Percentiles rank a stretch among this genome's conserved stretches.
These are phyloP conservation scores for Penicillium thymicola DNA, from an alignment of 2,329 filamentous ascomycete genomes.

Conservation along the genomic window DNA sequence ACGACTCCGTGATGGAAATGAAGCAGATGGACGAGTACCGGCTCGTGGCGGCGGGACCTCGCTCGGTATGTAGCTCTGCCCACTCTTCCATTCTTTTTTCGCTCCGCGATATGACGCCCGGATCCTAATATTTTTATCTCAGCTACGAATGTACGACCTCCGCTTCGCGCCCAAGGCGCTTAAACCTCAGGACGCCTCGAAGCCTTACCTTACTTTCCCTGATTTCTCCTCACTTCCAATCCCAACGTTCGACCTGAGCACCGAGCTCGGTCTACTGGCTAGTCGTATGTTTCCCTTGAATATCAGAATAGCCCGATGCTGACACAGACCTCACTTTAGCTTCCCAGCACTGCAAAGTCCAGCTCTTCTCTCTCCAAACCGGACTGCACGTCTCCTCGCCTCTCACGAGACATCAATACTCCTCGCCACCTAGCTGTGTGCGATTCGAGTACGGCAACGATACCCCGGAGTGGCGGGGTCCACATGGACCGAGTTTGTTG, in stretches of 20 bases:
- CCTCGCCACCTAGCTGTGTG: slow-evolving; percentile 26
- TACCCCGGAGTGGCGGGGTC: slow-evolving; percentile 17
- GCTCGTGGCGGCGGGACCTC: slow-evolving; percentile 34
- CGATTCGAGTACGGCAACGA: slow-evolving; percentile 33
- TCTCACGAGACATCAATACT: slow-evolving; percentile 25
- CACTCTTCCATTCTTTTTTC: background rate
- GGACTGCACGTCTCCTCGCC: slow-evolving; percentile 34
- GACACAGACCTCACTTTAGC: slow-evolving; percentile 18
- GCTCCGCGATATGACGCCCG: background rate
- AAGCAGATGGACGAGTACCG: slow-evolving; percentile 36
- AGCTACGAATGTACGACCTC: slow-evolving; percentile 45
- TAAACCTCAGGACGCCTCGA: slow-evolving; percentile 27
- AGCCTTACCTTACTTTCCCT: slow-evolving; percentile 36
- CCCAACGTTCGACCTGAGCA: slow-evolving; percentile 37
- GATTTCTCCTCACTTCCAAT: slow-evolving; percentile 29
- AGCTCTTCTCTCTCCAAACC: slow-evolving; percentile 39
- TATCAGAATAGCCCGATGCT: background rate
- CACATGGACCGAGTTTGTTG: slow-evolving; percentile 35
- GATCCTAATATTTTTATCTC: background rate
- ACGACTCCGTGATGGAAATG: slow-evolving; percentile 34
- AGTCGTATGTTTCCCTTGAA: slow-evolving; percentile 28
- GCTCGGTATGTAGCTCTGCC: slow-evolving; percentile 25
- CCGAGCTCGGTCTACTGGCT: slow-evolving; percentile 38
- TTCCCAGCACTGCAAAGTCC: slow-evolving; percentile 33
- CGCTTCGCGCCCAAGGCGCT: slow-evolving; percentile 33